These are phyloP conservation scores for Phyllosticta citrichinensis DNA, from an alignment of 2,329 filamentous ascomycete genomes.

Conservation along the genomic window DNA sequence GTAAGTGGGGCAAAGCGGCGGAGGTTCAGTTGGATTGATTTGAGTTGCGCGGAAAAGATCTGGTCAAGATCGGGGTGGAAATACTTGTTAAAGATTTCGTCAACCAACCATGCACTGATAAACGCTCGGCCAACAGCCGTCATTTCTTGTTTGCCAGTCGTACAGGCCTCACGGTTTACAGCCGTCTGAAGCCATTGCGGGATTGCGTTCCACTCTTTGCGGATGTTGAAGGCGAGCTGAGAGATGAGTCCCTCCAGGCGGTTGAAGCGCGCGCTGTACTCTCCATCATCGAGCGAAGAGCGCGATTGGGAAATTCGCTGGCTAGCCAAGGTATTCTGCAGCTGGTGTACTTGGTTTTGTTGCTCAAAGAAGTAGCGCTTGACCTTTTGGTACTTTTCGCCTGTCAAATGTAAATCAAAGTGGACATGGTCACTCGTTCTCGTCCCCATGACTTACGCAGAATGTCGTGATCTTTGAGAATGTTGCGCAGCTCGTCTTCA, in stretches of 20 bases:
- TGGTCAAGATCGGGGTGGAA: constrained; percentile 85
- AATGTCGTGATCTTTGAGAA: constrained; percentile 41
- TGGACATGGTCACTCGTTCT: neutral
- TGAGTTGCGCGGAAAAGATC: constrained; percentile 65
- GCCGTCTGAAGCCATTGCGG: constrained; percentile 70
- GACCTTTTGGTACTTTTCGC: constrained; percentile 94
- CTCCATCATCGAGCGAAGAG: constrained; percentile 88
- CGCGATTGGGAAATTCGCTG: constrained; percentile 90
- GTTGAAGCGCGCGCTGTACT: constrained; percentile 82
- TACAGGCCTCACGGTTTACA: constrained; percentile 75
- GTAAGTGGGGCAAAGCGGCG: constrained; percentile 64
- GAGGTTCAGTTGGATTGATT: constrained; percentile 80
- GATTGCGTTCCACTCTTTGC: constrained; percentile 81
- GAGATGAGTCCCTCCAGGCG: constrained; percentile 89
- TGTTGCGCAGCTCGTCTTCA: constrained; percentile 37
- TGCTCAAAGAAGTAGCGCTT: constrained; percentile 97
- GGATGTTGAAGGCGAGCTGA: constrained; percentile 89
- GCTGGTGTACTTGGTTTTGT: constrained; percentile 76
- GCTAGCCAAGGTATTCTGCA: constrained; percentile 96
- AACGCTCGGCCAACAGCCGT: constrained; percentile 84
- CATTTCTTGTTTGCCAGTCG: constrained; percentile 93
- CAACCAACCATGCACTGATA: constrained; percentile 80
- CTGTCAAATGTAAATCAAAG: constrained; percentile 35
- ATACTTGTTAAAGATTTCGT: constrained; percentile 81
- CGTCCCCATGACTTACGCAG: constrained; percentile 27